Evolutionary conservation across 768 basidiomycete genomes (phyloP), one percentile per base, ranked within the genome.

Genomic region (Amanita thiersii): DNA sequence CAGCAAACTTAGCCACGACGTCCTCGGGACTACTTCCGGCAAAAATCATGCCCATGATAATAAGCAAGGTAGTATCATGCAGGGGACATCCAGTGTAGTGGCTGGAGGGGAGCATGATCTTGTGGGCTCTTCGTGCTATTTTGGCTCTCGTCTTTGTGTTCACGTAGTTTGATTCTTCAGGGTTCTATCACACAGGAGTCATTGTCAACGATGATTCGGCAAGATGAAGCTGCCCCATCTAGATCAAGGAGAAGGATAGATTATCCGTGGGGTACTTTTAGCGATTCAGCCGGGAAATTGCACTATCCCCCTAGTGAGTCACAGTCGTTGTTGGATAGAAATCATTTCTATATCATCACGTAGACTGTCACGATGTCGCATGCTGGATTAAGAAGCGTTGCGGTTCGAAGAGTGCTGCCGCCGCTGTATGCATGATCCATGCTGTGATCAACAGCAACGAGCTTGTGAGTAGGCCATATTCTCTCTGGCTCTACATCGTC

Each of bases 101-200:
- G 35, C 14, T 25, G 42, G 33, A 26, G 42, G 37, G 9, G 11
- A 5, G 3, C 12, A 12, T n/a, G 41, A 36, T 15, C 42, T 43
- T 23, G 42, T 43, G 25, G 37, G 42, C n/a, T n/a, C n/a, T n/a
- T n/a, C n/a, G n/a, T n/a, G n/a, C n/a, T n/a, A n/a, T n/a, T n/a
- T 43, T 19, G 11, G 25, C n/a, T 28, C 26, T 25, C 15, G 21
- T 25, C 7, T 2, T 21, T 30, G 5, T 23, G 12, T 20, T 25
- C 9, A 10, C 37, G 3, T 30, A 46, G 15, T 25, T 24, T n/a
- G n/a, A n/a, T n/a, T n/a, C n/a, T 42, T 12, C 49, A 86, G 83
- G 84, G 83, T n/a, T 50, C 52, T 5, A 81, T 86, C 38, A 73
- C 80, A 12, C 82, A 86, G 49, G 84, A 87, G 51, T 75, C 82